Evolutionary conservation across 169 alveolate species (phyloP), one percentile per base, ranked within the genome.

Genomic region (Plasmodium malariae): DNA sequence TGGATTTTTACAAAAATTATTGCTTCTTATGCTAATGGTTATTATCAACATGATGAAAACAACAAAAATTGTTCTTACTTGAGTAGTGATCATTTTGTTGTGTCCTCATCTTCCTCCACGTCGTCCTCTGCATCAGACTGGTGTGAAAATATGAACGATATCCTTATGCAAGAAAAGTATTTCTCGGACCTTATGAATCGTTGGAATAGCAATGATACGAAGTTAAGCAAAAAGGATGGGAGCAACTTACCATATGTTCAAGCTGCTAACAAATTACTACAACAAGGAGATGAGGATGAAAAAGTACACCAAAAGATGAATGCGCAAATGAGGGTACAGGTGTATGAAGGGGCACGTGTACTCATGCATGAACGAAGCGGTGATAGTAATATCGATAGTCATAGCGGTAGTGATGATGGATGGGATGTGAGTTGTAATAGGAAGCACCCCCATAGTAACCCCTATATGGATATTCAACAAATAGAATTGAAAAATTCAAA

Each of bases 1-100:
- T 86, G 92, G 92, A 86, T 86, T 17, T 86, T 69, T 34, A 70
- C 65, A 17, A 86, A 86, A 68, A 36, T 86, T 19, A 32, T 86
- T 6, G 12, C 69, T 55, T 19, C 37, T 37, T 55, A 24, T 45
- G 28, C 17, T 28, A 59, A 59, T 57, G 17, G 34, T 17, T 86
- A 78, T 49, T 76, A 12, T 59, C 45, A 49, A 1, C 24, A 45
- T 1, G 19, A 28, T 24, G 36, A 37, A 7, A 34, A 36, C 21
- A n/a, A n/a, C n/a, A n/a, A n/a, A n/a, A n/a, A n/a, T n/a, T n/a
- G n/a, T n/a, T 26, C 45, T 55, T 1, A 30, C 32, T 14, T 19
- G 17, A 17, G 30, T 54, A 17, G 9, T 54, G n/a, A n/a, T n/a
- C n/a, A n/a, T 51, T n/a, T n/a, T 6, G 62, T 6, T 6, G 3